A percentile compares a stretch with the other conserved stretches of the same genome.
Evolutionary conservation across 2,329 filamentous ascomycete species (phyloP).

Genomic region (Uncinocarpus reesii): DNA sequence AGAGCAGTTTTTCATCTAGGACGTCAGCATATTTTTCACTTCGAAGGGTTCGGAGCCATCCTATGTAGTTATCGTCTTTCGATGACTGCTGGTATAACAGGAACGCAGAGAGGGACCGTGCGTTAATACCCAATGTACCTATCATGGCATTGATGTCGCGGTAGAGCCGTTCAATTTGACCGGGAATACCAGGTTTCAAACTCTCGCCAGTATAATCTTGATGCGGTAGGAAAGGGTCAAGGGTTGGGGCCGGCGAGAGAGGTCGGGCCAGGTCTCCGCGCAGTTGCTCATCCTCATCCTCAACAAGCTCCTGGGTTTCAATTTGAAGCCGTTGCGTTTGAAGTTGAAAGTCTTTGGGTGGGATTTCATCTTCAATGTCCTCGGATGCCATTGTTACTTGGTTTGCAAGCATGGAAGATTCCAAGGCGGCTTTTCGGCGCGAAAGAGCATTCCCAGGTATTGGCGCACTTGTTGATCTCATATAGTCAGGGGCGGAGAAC

Average conservation of each 20-base stretch:
- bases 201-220: conserved; percentile 38
- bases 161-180: conserved; percentile 42
- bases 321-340: conserved; percentile 28
- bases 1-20: conserved; percentile 60
- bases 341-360: conserved; percentile 23
- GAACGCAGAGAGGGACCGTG: conserved; percentile 52
- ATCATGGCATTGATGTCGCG: conserved; percentile 66
- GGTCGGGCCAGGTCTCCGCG: conserved; percentile 37
- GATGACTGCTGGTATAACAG: conserved; percentile 39
- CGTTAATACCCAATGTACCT: conserved; percentile 79
- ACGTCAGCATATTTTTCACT: conserved; percentile 53
- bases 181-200: conserved; percentile 39
- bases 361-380: conserved; percentile 23
- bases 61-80: conserved; percentile 43
- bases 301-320: conserved; percentile 31
- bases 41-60: conserved; percentile 34
- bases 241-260: conserved; percentile 33
- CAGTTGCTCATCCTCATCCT: conserved; percentile 41
- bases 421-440: conserved; percentile 32
- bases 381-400: conserved; percentile 20
- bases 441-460: conserved; percentile 31
- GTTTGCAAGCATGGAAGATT: conserved; percentile 25
- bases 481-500: conserved; percentile 25
- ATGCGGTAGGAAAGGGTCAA: conserved; percentile 42
- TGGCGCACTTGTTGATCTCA: conserved; percentile 33